Evolutionary conservation across 371 early-diverging fungal species (phyloP), one percentile per base, ranked within the genome.

Genomic region (Rhizopus sp.): DNA sequence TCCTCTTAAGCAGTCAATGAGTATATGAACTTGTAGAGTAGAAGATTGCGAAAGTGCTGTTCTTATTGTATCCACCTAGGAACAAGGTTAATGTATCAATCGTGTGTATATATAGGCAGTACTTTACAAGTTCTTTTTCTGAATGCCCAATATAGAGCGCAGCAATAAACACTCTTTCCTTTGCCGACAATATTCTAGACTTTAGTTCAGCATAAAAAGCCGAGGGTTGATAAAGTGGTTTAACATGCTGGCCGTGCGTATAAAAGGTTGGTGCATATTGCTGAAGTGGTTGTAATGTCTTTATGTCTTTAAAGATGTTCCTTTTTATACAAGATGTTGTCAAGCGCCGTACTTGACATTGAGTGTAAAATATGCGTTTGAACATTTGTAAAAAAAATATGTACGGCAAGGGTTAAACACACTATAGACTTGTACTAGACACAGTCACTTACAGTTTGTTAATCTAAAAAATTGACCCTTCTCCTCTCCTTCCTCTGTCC

Each of bases 1-100:
- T 8, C 95, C 93, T 13, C 97, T 85, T 37, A 96, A 75, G 44
- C 86, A 89, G 70, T 98, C 98, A 23, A 96, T 67, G 32, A 97
- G 73, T 8, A 98, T 72, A 31, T 80, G 70, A 0, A 93, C 82
- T 62, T 86, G 68, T 6, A 95, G 73, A 3, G 54, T 52, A 0
- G 78, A 74, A 10, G 80, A 78, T 30, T 57, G 63, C 29, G 64
- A 52, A 16, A 95, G 57, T 10, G 92, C 89, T 33, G 64, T 55
- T 12, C 78, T 68, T 23, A 92, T 62, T 0, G 76, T 81, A 23
- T 80, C 68, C 4, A 90, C 68, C 88, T 88, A 65, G 9, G 8
- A 13, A 39, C 5, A 3, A 16, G 23, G 10, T 30, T 17, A n/a
- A 54, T 53, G 23, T 15, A 3, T 34, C 13, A 7, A 13, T n/a